Percentiles rank a stretch among this genome's conserved stretches.
phyloP scores from a whole-genome alignment of 352 stramenopile genomes.

The Pythium periplocum region DNA sequence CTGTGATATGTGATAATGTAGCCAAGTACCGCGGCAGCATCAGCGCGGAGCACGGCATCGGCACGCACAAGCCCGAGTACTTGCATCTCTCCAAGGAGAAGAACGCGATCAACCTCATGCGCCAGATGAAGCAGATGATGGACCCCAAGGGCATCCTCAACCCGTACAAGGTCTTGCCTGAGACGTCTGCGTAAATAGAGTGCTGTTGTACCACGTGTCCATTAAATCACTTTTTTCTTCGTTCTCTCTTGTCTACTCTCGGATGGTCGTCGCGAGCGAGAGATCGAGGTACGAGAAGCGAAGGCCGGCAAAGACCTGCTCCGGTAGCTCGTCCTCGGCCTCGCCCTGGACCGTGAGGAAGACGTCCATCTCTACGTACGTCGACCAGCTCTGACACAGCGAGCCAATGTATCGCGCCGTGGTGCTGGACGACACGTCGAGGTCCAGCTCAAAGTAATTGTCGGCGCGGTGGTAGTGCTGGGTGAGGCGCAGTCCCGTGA shows the following conservation, averaged over 20 bases:
- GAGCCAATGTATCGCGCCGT: conserved; percentile 74
- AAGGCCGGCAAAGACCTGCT: conserved; percentile 58
- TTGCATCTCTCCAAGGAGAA: conserved; percentile 82
- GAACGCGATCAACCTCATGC: conserved; percentile 88
- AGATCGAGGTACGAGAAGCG: conserved; percentile 61
- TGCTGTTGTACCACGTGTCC: too few species aligned
- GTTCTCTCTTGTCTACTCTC: too few species aligned
- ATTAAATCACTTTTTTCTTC: too few species aligned
- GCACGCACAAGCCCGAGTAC: conserved; percentile 90
- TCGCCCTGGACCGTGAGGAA: conserved; percentile 79
- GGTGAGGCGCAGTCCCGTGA: conserved; percentile 84
- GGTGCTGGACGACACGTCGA: conserved; percentile 78
- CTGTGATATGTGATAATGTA: conserved; percentile 8
- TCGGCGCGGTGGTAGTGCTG: conserved; percentile 74
- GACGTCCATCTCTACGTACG: conserved; percentile 73
- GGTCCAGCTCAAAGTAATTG: conserved; percentile 86
- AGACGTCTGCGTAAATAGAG: neutral
- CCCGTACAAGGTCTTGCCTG: conserved; percentile 91
- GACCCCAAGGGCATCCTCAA: conserved; percentile 96
- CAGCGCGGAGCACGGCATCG: conserved; percentile 96
- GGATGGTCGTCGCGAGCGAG: conserved; percentile 20
- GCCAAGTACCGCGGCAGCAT: conserved; percentile 91
- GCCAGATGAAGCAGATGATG: conserved; percentile 91
- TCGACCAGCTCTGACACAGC: conserved; percentile 73
- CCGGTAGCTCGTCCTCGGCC: conserved; percentile 60